Base-by-base conservation (phyloP, 1,139 yeast species). In the Pichia sp. region DNA sequence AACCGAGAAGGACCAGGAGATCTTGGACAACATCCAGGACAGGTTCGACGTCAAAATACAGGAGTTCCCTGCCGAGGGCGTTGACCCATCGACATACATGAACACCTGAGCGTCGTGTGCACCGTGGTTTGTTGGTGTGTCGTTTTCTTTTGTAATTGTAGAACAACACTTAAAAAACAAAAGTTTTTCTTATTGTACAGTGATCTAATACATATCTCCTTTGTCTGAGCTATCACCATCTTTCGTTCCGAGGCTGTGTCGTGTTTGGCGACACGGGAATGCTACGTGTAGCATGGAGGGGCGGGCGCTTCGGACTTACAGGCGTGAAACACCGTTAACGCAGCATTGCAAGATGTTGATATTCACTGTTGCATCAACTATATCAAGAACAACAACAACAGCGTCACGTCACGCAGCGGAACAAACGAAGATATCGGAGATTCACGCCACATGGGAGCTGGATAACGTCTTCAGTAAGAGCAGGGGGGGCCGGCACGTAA, bases 51-150 rank as follows among this genome's bases (percentile, higher is more conserved):
- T 93, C 64, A 89, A 90, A 77, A 85, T 92, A 68, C 79, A 90
- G 60, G 95, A 87, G 65, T 92, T 90, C 85, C 99, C 99, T 60
- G 98, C 87, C 70, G 98, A 90, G 72, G 98, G 98, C 73, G 92
- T 93, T 68, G 99, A 93, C 73, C 93, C 98, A 66, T 86, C 97
- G 58, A 90, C 97, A 66, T 93, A 93, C 77, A 90, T 93, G 96
- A 93, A 92, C 84, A 88, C 96, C 65, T 92, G 45, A 49, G 15
- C 23, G 23, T 19, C 23, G 23, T 19, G n/a, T 30, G 36, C 10
- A 5, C 26, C 13, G 5, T 6, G n/a, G 29, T 11, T 5, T 26
- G n/a, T n/a, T n/a, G n/a, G n/a, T n/a, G n/a, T n/a, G 23, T 19
- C 23, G 23, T 19, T 19, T 19, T 3, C 3, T 19, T 19, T 45